These are phyloP conservation scores for Wickerhamomyces alni DNA, from an alignment of 805 yeast species.

Conservation along the genomic window DNA sequence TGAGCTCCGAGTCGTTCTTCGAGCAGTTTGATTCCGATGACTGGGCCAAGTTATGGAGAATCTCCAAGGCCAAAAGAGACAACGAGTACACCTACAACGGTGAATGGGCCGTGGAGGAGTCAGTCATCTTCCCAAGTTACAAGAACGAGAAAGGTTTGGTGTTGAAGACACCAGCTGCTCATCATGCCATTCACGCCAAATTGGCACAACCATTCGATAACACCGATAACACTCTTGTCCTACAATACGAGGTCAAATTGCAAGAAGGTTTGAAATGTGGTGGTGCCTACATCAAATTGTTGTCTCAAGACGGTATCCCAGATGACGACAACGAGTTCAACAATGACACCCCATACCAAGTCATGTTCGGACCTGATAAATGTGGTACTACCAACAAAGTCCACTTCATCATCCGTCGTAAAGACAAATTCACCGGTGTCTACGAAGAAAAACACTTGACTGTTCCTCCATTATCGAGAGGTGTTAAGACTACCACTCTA, in stretches of 20 bases:
- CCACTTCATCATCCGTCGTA: constrained; percentile 65
- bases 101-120: constrained; percentile 68
- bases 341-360: constrained; percentile 66
- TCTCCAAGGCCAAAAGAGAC: constrained; percentile 50
- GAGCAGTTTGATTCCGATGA: constrained; percentile 53
- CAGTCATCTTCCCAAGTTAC: constrained; percentile 52
- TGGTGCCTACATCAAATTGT: constrained; percentile 81
- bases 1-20: constrained; percentile 44
- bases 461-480: constrained; percentile 52
- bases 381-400: constrained; percentile 80
- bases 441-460: constrained; percentile 65
- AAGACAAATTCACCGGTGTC: constrained; percentile 46
- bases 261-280: constrained; percentile 81
- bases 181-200: constrained; percentile 70
- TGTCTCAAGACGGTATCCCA: constrained; percentile 38
- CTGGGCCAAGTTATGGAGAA: constrained; percentile 44
- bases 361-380: constrained; percentile 93
- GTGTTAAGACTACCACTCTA: constrained; percentile 51
- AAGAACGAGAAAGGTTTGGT: constrained; percentile 70
- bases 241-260: constrained; percentile 84
- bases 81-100: constrained; percentile 62
- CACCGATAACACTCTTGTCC: constrained; percentile 59
- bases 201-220: constrained; percentile 55
- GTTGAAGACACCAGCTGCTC: constrained; percentile 67
- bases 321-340: constrained; percentile 42